A percentile compares a stretch with the other conserved stretches of the same genome.
Conservation (phyloP, 179 eudicot genomes). For the Spinacia oleracea region DNA sequence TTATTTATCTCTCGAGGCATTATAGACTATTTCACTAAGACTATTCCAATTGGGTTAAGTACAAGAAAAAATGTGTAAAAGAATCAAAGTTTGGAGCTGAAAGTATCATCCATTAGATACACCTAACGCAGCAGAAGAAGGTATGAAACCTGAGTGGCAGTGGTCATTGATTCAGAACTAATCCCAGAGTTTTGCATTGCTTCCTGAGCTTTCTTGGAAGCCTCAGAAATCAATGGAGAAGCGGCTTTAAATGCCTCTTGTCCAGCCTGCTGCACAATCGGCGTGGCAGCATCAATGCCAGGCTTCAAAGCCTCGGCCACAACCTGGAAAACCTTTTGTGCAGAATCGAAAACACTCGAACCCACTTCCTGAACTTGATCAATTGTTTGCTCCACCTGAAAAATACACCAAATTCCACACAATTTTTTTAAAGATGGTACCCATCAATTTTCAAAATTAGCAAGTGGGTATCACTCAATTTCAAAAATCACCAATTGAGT, state of each 20-base stretch:
- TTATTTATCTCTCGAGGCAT: too few relatives aligned
- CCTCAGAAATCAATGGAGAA: slow-evolving; percentile 75
- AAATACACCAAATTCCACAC: slow-evolving; percentile 14
- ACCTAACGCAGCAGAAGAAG: background rate
- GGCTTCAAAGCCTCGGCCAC: slow-evolving; percentile 63
- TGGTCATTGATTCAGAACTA: slow-evolving; percentile 58
- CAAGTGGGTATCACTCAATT: background rate
- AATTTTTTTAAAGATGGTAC: background rate
- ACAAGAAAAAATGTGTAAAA: background rate
- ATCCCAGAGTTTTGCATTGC: slow-evolving; percentile 85
- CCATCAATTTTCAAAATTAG: background rate
- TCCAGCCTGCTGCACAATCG: slow-evolving; percentile 71
- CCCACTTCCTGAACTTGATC: slow-evolving; percentile 78
- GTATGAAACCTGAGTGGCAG: slow-evolving; percentile 72
- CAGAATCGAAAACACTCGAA: slow-evolving; percentile 46
- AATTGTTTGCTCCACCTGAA: slow-evolving; percentile 76
- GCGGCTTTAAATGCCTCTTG: slow-evolving; percentile 65
- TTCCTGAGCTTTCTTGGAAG: slow-evolving; percentile 79
- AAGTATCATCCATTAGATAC: background rate
- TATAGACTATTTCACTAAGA: too few relatives aligned
- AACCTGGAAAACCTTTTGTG: slow-evolving; percentile 47
- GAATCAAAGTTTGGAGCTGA: background rate
- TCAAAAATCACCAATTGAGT: background rate
- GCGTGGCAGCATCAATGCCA: slow-evolving; percentile 73
- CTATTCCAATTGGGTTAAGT: background rate